A percentile compares a stretch with the other conserved stretches of the same genome.
Evolutionary conservation across 73 alveolate genomes (phyloP).

Genomic region (Paramecium sonneborni): DNA sequence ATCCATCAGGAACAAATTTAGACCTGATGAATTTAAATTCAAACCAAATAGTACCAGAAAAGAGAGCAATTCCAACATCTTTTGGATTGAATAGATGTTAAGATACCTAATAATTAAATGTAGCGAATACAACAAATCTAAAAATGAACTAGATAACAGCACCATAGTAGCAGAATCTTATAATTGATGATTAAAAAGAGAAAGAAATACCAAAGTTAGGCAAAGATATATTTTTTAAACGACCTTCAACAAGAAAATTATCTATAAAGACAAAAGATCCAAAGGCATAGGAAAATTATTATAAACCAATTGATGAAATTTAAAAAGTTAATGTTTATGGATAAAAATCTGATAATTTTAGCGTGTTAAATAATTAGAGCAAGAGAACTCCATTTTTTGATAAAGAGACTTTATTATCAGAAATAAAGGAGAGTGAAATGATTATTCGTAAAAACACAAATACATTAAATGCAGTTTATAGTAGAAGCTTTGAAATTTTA

Average conservation of each 20-base stretch:
- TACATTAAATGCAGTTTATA: slow-evolving; percentile 6
- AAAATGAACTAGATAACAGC: background rate
- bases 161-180: background rate
- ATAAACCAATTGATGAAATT: slow-evolving; percentile 6
- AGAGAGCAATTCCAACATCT: background rate
- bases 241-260: slow-evolving; percentile 21
- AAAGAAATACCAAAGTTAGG: background rate
- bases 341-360: background rate
- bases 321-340: background rate
- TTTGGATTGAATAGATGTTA: background rate
- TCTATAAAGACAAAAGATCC: slow-evolving; percentile 9
- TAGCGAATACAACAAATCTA: background rate
- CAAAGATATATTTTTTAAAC: background rate
- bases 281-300: background rate
- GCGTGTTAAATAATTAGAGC: background rate
- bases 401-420: background rate
- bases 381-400: background rate
- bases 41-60: background rate
- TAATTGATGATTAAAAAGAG: background rate
- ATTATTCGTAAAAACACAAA: background rate
- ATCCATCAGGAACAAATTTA: background rate
- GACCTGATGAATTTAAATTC: background rate
- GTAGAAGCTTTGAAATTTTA: slow-evolving; percentile 30
- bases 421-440: background rate
- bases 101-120: background rate